Evolutionary conservation across 2,329 filamentous ascomycete species (phyloP), one percentile per base, ranked within the genome.

Genomic region (Neonectria coccinea): DNA sequence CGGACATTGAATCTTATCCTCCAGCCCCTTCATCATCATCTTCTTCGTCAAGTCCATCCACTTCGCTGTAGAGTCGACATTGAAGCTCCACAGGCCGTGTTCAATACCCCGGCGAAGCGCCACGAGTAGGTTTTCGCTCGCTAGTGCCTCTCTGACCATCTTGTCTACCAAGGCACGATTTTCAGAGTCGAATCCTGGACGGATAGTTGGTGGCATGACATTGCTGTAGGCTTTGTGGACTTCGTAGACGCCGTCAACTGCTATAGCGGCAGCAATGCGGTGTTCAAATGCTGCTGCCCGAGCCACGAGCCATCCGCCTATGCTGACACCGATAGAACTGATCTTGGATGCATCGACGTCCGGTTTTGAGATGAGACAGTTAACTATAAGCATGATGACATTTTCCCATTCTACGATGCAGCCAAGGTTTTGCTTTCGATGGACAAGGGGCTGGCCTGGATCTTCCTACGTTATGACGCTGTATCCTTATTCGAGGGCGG

Each of bases 401-500:
- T 71, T 71, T 68, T 82, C 79, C 81, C 81, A 84, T 5, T 83
- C 76, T 20, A 3, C 2, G 20, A 20, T 20, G 20, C 2, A 20
- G 20, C 20, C 20, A 3, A 20, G 20, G 20, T 20, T 2, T 20
- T 20, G 20, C 20, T 20, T 20, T 3, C 20, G 20, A 3, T 3
- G 3, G 20, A 20, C 20, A 20, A 20, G 78, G 1, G 78, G 76
- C 66, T 84, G 82, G 0, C 82, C 82, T 0, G 82, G 82, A 0
- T 83, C 83, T 59, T 85, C 83, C 57, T 80, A 85, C 0, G 79
- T 80, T 9, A 84, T 75, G 51, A 77, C 75, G 53, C 84, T 82
- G 64, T 22, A 22, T n/a, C n/a, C n/a, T n/a, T n/a, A n/a, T n/a
- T n/a, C n/a, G n/a, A n/a, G n/a, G n/a, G n/a, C n/a, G n/a, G n/a